phyloP scores from a whole-genome alignment of 2,329 filamentous ascomycete species.

The Rhynchosporium agropyri region DNA sequence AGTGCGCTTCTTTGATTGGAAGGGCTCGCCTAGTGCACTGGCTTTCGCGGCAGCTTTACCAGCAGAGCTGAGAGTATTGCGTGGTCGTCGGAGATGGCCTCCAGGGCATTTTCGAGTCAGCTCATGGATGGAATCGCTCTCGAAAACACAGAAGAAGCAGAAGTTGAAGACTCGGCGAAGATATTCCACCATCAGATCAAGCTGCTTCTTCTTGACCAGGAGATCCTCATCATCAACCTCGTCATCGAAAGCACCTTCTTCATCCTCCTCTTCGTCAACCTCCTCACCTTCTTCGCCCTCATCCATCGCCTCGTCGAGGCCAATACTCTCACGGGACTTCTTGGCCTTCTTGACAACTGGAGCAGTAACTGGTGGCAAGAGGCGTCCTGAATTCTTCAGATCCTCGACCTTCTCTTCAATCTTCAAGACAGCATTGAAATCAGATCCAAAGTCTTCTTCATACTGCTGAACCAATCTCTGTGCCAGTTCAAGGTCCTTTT shows the following conservation, averaged over 20 bases:
- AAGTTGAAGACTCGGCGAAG: slow-evolving; percentile 96
- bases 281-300: slow-evolving; percentile 58
- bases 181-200: slow-evolving; percentile 95
- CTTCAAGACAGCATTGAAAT: slow-evolving; percentile 75
- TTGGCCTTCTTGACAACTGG: slow-evolving; percentile 62
- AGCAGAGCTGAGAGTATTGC: slow-evolving; percentile 79
- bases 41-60: slow-evolving; percentile 85
- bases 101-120: slow-evolving; percentile 94
- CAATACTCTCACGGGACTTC: slow-evolving; percentile 58
- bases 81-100: slow-evolving; percentile 90
- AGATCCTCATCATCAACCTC: slow-evolving; percentile 90
- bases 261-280: slow-evolving; percentile 78
- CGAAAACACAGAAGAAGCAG: slow-evolving; percentile 99
- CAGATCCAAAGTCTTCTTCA: slow-evolving; percentile 78
- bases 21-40: slow-evolving; percentile 79
- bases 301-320: slow-evolving; percentile 63
- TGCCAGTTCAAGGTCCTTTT: slow-evolving; percentile 84
- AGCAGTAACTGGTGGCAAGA: slow-evolving; percentile 66
- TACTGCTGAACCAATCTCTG: slow-evolving; percentile 81
- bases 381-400: slow-evolving; percentile 71
- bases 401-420: slow-evolving; percentile 88
- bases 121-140: slow-evolving; percentile 96
- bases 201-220: slow-evolving; percentile 90
- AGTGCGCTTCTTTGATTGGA: slow-evolving; percentile 79
- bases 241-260: slow-evolving; percentile 65